Evolutionary conservation across 2,329 filamentous ascomycete species (phyloP), one percentile per base, ranked within the genome.

Genomic region (Stemphylium beticola): DNA sequence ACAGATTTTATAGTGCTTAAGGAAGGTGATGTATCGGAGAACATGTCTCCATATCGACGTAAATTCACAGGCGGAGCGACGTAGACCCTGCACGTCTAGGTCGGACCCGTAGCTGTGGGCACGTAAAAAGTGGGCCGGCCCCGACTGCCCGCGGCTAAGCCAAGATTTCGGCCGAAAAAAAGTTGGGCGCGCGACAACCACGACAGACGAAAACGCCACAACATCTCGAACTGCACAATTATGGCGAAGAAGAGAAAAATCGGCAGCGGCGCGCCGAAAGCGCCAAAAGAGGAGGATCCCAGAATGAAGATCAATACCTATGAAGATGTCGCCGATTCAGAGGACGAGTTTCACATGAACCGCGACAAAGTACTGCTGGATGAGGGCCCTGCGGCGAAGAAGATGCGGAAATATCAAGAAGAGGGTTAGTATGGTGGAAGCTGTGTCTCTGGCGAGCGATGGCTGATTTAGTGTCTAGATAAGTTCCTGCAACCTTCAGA

Each of bases 291-390:
- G 6, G 65, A 72, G 49, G 72, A 67, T 24, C 85, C 87, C 32
- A 85, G 86, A 47, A 82, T 92, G 59, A 68, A 72, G 17, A 78
- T 83, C 51, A 76, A 72, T 52, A 87, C 85, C 2, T 93, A 84
- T 75, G 87, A 93, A 75, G 92, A 96, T 76, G 88, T 99, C 65
- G 91, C 93, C 62, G 89, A 97, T 74, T 96, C 92, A 1, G 92
- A 96, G 74, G 95, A 99, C 75, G 92, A 96, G 73, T 96, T 96
- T 74, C 91, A 93, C 68, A 81, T 93, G 55, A 89, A 93, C 61
- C 86, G 90, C 61, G 95, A 99, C 76, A 89, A 91, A 71, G 87
- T 99, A 59, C 77, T 93, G 68, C 83, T 99, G 33, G 91, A 96
- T 26, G 92, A 96, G 63, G 89, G 83, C 31, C 91, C 89, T 12